Percentiles rank a stretch among this genome's conserved stretches.
These are phyloP conservation scores for Polychytrium aggregatum DNA, from an alignment of 192 early-diverging fungal genomes.

Conservation along the genomic window DNA sequence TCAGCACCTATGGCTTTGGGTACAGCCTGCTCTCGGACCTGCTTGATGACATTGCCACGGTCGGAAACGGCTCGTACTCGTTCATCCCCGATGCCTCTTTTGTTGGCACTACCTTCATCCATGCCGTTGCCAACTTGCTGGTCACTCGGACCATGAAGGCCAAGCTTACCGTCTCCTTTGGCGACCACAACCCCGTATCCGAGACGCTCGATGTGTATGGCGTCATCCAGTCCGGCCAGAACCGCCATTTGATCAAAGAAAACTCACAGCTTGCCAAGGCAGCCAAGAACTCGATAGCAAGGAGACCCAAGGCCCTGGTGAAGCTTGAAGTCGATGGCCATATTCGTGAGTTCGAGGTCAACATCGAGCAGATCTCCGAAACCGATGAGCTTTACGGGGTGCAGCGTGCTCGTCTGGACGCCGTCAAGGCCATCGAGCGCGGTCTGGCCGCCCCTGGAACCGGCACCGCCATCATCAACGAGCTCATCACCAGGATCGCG, in stretches of 20 bases:
- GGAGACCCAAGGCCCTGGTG: no score
- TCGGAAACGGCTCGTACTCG: constrained; percentile 11
- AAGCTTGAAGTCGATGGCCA: no score
- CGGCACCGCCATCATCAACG: no score
- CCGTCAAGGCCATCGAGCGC: constrained; percentile 1
- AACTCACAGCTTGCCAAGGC: neutral
- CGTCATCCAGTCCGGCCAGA: constrained; percentile 2
- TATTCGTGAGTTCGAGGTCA: no score
- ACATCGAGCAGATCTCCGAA: no score
- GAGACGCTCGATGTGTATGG: no score
- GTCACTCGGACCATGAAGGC: neutral
- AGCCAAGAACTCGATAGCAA: neutral
- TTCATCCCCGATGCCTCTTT: constrained; percentile 26
- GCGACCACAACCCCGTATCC: neutral
- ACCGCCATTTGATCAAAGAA: neutral
- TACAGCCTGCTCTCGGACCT: constrained; percentile 15
- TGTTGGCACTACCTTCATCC: constrained; percentile 24
- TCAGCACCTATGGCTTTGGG: constrained; percentile 28
- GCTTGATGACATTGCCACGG: constrained; percentile 6
- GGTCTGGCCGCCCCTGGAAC: no score
- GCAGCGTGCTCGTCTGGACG: neutral
- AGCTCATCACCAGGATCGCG: no score
- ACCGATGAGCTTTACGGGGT: no score
- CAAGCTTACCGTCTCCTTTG: constrained; percentile 5
- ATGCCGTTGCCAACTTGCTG: constrained; percentile 11